Evolutionary conservation across 2,329 filamentous ascomycete species (phyloP).

Genomic region (Hypoxylon sp.): DNA sequence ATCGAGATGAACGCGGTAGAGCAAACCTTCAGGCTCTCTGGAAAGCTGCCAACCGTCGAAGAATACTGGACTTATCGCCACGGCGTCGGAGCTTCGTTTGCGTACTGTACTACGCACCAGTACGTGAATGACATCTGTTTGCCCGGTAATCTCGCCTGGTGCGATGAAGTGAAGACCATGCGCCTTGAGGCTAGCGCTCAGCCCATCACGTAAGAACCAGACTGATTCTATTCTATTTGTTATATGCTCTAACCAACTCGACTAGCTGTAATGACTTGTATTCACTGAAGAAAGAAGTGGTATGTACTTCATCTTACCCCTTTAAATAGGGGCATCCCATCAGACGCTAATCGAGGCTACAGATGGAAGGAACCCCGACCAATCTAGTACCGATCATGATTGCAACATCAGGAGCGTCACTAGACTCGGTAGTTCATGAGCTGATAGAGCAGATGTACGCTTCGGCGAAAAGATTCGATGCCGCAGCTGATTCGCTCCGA

Average conservation of each 20-base stretch:
- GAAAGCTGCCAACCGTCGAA: slow-evolving; percentile 20
- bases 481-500: slow-evolving; percentile 23
- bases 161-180: slow-evolving; percentile 27
- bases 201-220: slow-evolving; percentile 26
- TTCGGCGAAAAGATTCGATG: slow-evolving; percentile 27
- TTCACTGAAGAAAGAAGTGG: slow-evolving; percentile 34
- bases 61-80: slow-evolving; percentile 37
- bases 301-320: not conserved
- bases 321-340: not conserved
- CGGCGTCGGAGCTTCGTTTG: slow-evolving; percentile 30
- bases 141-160: slow-evolving; percentile 26
- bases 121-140: slow-evolving; percentile 29
- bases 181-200: slow-evolving; percentile 30
- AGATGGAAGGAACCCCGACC: slow-evolving; percentile 29
- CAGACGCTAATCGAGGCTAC: slow-evolving; percentile 2
- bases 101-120: slow-evolving; percentile 30
- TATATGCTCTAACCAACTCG: not conserved
- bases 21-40: slow-evolving; percentile 30
- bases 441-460: slow-evolving; percentile 29
- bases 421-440: slow-evolving; percentile 18
- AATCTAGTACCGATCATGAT: slow-evolving; percentile 33
- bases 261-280: slow-evolving; percentile 32
- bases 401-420: slow-evolving; percentile 7
- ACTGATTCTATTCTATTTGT: not conserved
- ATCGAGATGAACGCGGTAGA: slow-evolving; percentile 31